Evolutionary conservation across 2,329 filamentous ascomycete genomes (phyloP).

Genomic region (Huntiella bhutanensis): DNA sequence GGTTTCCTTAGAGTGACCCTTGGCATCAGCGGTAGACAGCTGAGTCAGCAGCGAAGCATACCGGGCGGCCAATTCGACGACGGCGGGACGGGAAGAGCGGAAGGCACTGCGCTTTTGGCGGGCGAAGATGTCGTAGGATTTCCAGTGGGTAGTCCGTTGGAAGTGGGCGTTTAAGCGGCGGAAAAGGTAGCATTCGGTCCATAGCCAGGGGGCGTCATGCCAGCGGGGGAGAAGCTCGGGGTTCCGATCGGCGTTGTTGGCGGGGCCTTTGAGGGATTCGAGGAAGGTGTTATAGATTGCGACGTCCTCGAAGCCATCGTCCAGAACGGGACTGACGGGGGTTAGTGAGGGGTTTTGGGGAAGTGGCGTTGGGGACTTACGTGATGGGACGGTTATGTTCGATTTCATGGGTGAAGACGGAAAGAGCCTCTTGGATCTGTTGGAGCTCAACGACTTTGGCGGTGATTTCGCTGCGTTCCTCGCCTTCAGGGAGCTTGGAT

Average conservation of each 20-base stretch:
- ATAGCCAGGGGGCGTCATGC: constrained; percentile 79
- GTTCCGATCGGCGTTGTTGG: constrained; percentile 18
- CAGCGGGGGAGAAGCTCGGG: constrained; percentile 37
- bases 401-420: constrained; percentile 79
- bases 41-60: constrained; percentile 49
- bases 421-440: constrained; percentile 68
- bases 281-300: constrained; percentile 73
- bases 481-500: constrained; percentile 23
- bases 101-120: constrained; percentile 85
- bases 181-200: constrained; percentile 85
- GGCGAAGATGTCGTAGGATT: constrained; percentile 72
- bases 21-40: constrained; percentile 35
- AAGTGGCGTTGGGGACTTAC: constrained; percentile 26
- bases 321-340: constrained; percentile 41
- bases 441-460: constrained; percentile 5
- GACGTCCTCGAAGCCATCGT: constrained; percentile 63
- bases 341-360: neutral
- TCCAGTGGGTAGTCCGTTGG: constrained; percentile 62
- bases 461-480: neutral
- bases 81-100: constrained; percentile 72
- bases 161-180: constrained; percentile 69
- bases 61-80: constrained; percentile 60
- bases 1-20: constrained; percentile 37
- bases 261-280: constrained; percentile 36
- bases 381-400: constrained; percentile 69